A percentile compares a stretch with the other conserved stretches of the same genome.
Conservation (phyloP, 2,329 filamentous ascomycete genomes). For the Macrophomina phaseolina region DNA sequence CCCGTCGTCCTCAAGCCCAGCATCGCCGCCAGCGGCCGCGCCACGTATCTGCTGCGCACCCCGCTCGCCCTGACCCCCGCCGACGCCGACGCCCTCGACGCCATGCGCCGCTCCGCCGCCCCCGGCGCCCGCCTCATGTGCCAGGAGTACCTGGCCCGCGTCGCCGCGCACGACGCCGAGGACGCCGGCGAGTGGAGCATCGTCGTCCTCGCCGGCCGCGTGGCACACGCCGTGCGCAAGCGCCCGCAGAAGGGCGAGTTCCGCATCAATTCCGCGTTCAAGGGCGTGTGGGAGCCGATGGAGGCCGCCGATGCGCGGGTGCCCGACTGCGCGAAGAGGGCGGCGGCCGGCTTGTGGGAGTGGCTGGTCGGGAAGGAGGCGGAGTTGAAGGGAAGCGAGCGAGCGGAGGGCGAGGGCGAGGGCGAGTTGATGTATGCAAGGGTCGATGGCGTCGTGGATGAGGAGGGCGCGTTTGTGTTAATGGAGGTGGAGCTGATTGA, state of each 20-base stretch:
- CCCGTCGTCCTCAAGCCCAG: slow-evolving; percentile 25
- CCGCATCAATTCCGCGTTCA: slow-evolving; percentile 21
- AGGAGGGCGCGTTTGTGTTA: slow-evolving; percentile 20
- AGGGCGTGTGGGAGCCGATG: slow-evolving; percentile 23
- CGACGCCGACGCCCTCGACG: slow-evolving; percentile 1
- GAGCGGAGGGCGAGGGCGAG: background rate
- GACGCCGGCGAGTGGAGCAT: slow-evolving; percentile 27
- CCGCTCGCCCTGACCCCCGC: slow-evolving; percentile 4
- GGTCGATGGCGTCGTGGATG: slow-evolving; percentile 23
- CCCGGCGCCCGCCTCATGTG: slow-evolving; percentile 1
- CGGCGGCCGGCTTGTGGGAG: slow-evolving; percentile 19
- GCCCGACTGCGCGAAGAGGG: slow-evolving; percentile 2
- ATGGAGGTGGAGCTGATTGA: slow-evolving; percentile 29
- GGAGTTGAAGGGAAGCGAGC: background rate
- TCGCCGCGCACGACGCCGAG: background rate
- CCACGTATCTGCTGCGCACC: slow-evolving; percentile 11
- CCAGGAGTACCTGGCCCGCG: slow-evolving; percentile 23
- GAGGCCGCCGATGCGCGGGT: slow-evolving; percentile 4
- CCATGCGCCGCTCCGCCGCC: background rate
- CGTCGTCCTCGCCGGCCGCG: background rate
- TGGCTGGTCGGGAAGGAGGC: slow-evolving; percentile 22
- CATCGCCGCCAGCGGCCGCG: slow-evolving; percentile 17
- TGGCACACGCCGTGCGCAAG: slow-evolving; percentile 25
- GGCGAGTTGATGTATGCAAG: slow-evolving; percentile 24
- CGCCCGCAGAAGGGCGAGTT: slow-evolving; percentile 18